Evolutionary conservation across 2,329 filamentous ascomycete species (phyloP).

Genomic region (Escovopsis sp.): DNA sequence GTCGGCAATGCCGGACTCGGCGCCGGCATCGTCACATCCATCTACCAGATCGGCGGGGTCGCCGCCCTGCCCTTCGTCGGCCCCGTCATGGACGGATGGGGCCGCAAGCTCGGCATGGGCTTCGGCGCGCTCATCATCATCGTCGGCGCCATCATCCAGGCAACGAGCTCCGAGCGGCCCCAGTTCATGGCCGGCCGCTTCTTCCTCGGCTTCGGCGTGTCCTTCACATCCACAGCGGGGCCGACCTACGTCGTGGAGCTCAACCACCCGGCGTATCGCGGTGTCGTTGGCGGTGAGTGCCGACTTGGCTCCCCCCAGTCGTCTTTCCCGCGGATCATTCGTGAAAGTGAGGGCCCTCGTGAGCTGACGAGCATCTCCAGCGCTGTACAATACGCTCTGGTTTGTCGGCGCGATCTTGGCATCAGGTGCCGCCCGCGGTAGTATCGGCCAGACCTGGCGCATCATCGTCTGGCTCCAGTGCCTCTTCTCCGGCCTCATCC

Average conservation of each 20-base stretch:
- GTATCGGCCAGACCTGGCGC: constrained; percentile 21
- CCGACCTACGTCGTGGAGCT: constrained; percentile 29
- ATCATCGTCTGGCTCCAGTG: constrained; percentile 30
- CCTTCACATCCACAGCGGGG: constrained; percentile 20
- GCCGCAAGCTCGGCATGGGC: constrained; percentile 32
- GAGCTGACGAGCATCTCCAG: constrained; percentile 1
- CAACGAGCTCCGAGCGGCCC: constrained; percentile 20
- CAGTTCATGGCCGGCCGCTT: constrained; percentile 44
- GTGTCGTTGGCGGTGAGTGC: constrained; percentile 21
- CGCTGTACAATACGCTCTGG: constrained; percentile 28
- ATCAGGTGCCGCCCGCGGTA: constrained; percentile 32
- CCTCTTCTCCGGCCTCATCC: constrained; percentile 25
- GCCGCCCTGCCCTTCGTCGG: constrained; percentile 34
- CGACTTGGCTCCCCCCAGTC: neutral
- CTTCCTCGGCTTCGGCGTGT: constrained; percentile 38
- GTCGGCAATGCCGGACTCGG: constrained; percentile 29
- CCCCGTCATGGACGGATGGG: constrained; percentile 32
- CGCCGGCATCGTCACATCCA: constrained; percentile 34
- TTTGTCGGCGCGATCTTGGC: constrained; percentile 35
- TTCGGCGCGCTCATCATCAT: constrained; percentile 29
- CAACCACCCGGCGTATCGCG: constrained; percentile 30
- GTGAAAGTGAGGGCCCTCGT: no score
- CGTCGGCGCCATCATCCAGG: constrained; percentile 32
- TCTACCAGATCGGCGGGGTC: constrained; percentile 37
- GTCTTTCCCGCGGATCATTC: neutral